A percentile compares a stretch with the other conserved stretches of the same genome.
phyloP scores from a whole-genome alignment of 148 eudicot species.

The Persicaria tinctoria region DNA sequence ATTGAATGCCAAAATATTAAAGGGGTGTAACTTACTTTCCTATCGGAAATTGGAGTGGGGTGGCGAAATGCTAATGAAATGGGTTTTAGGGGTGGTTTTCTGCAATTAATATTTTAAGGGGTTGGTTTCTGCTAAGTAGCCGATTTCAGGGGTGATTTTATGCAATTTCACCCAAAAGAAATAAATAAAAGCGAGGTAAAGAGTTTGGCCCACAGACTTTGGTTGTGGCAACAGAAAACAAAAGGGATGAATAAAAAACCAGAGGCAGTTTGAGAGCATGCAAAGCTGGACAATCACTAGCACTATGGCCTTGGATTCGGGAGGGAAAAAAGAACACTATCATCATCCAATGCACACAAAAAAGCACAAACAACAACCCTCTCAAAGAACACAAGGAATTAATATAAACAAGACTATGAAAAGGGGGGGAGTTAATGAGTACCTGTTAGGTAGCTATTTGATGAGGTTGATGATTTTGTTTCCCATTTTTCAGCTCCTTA shows the following conservation, averaged over 20 bases:
- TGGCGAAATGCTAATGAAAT: no score
- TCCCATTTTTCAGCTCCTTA: conserved; percentile 3
- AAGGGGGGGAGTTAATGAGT: not conserved
- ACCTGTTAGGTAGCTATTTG: not conserved
- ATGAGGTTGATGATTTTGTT: conserved; percentile 1
- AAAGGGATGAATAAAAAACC: not conserved
- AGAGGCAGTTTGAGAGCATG: not conserved
- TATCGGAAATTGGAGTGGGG: no score
- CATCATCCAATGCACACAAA: conserved; percentile 3
- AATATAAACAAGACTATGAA: not conserved
- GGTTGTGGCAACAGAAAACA: not conserved
- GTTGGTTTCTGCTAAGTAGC: no score
- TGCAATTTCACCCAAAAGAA: no score
- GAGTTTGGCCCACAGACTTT: not conserved
- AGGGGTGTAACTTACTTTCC: no score
- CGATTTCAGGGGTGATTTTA: no score
- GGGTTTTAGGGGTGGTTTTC: no score
- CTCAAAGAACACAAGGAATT: not conserved
- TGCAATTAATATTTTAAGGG: no score
- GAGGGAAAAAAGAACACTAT: conserved; percentile 8
- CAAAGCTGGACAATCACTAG: not conserved
- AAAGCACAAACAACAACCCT: not conserved
- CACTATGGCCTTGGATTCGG: conserved; percentile 5
- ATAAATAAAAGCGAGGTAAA: not conserved
- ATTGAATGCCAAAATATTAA: no score